Base-by-base conservation (phyloP, 805 yeast genomes). In the Sungouiozyma intestinalis region DNA sequence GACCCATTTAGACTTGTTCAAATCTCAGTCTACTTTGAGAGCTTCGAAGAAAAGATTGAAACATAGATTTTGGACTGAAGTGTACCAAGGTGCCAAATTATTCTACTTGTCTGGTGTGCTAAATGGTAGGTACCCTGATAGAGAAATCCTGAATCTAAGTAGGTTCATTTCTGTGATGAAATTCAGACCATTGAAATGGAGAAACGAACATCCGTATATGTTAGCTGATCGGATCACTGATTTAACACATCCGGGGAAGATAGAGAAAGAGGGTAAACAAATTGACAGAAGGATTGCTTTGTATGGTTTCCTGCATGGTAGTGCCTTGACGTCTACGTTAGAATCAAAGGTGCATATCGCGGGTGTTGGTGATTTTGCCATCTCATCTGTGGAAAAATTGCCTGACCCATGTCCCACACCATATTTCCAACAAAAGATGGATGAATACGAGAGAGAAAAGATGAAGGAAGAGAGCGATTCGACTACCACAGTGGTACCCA, bases 401-500 rank as follows among this genome's bases (percentile, higher is more conserved):
- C 97, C 97, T 2, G 99, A 92, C 68, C 99, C 99, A 16, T 94
- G 98, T 60, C 98, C 99, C 24, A 90, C 98, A 0, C 99, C 99
- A 2, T 84, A 76, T 55, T 86, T 72, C 51, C 94, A 87, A 60
- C 94, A 87, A 60, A 81, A 75, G 53, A 66, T 86, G 33, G 95
- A 85, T 48, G 96, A 86, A 33, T 58, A 73, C 33, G 92, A 83
- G 64, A 69, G 90, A 55, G 94, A 85, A 55, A 74, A 70, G 47
- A 75, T 77, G 35, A 81, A 71, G 38, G 81, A 82, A n/a, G 80
- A 72, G 39, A 84, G 82, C 8, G 77, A 73, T 43, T 24, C 29
- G 6, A 63, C 66, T 3, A 54, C 72, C 3, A 72, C 79, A 2
- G 69, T 73, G 27, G 73, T 79, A 2, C 76, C 95, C 45, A 74